Conservation (phyloP, 2,329 filamentous ascomycete genomes). For the Tolypocladium ophioglossoides region DNA sequence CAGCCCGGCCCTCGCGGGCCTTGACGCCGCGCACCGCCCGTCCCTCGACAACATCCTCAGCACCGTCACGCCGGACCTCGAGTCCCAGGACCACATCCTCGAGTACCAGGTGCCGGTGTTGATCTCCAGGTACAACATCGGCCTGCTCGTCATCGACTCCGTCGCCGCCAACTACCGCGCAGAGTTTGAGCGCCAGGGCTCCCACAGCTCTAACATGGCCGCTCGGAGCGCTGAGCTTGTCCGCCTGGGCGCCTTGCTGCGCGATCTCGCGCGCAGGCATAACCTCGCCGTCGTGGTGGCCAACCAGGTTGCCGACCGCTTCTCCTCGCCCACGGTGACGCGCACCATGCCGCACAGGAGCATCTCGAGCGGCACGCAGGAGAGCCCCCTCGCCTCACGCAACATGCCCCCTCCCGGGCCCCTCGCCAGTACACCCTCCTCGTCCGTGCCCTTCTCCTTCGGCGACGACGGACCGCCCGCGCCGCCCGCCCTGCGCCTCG, state of each 20-base stretch:
- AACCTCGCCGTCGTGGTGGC: slow-evolving; percentile 80
- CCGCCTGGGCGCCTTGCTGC: slow-evolving; percentile 63
- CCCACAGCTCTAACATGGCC: slow-evolving; percentile 51
- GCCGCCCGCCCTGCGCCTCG: slow-evolving; percentile 54
- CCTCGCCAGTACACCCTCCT: slow-evolving; percentile 24
- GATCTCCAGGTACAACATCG: slow-evolving; percentile 63
- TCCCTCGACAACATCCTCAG: slow-evolving; percentile 69
- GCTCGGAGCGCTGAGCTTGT: slow-evolving; percentile 68
- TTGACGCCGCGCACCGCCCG: slow-evolving; percentile 27
- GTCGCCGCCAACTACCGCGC: slow-evolving; percentile 93
- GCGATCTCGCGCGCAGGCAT: slow-evolving; percentile 63
- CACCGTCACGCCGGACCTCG: slow-evolving; percentile 78
- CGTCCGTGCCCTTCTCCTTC: slow-evolving; percentile 26
- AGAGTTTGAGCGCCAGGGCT: slow-evolving; percentile 60
- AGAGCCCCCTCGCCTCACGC: slow-evolving; percentile 40
- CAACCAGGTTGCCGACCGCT: slow-evolving; percentile 91
- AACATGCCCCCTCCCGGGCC: slow-evolving; percentile 23
- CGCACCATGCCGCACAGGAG: background rate
- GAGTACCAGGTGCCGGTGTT: slow-evolving; percentile 86
- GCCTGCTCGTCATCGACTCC: slow-evolving; percentile 79
- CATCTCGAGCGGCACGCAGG: slow-evolving; percentile 18
- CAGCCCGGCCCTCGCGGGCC: slow-evolving; percentile 47
- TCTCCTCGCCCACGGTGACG: slow-evolving; percentile 27
- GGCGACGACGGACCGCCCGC: slow-evolving; percentile 20
- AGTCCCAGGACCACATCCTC: slow-evolving; percentile 91